These are phyloP conservation scores for Artemisia argyi DNA, from an alignment of 129 eudicot species.

Conservation along the genomic window DNA sequence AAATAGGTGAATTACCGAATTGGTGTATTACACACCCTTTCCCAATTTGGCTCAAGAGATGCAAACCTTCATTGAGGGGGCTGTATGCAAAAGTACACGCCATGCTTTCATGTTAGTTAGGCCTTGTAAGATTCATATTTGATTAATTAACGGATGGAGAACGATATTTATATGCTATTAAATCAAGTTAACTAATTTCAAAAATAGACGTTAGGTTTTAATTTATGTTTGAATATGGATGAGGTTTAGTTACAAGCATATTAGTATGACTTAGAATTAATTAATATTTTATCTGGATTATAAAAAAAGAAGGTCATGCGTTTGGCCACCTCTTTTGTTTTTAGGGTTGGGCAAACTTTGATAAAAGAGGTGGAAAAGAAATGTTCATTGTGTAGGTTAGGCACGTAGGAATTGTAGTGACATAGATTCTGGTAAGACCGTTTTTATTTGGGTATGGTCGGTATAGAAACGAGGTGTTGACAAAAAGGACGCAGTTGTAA, in stretches of 20 bases:
- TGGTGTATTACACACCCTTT: too few species aligned
- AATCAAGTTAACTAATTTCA: background rate
- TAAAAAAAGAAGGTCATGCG: constrained; percentile 5
- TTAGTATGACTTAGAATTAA: constrained; percentile 8
- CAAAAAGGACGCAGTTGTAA: too few species aligned
- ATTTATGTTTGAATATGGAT: constrained; percentile 15
- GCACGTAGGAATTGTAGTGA: background rate
- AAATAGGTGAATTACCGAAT: too few species aligned
- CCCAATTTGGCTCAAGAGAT: too few species aligned
- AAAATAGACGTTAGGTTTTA: background rate
- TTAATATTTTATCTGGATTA: constrained; percentile 9
- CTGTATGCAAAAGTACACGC: too few species aligned
- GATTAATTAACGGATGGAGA: too few species aligned
- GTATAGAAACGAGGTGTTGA: background rate
- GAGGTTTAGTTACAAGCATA: constrained; percentile 10
- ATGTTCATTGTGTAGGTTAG: constrained; percentile 20
- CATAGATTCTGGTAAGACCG: background rate
- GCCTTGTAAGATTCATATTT: too few species aligned
- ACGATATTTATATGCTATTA: too few species aligned
- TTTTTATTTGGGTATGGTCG: background rate
- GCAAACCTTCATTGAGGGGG: too few species aligned
- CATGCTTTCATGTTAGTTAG: too few species aligned
- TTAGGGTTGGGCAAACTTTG: constrained; percentile 33
- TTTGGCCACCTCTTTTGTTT: constrained; percentile 24
- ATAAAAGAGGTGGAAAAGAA: constrained; percentile 19